phyloP scores from a whole-genome alignment of 768 basidiomycete genomes.

The Auricularia auricula-judae region DNA sequence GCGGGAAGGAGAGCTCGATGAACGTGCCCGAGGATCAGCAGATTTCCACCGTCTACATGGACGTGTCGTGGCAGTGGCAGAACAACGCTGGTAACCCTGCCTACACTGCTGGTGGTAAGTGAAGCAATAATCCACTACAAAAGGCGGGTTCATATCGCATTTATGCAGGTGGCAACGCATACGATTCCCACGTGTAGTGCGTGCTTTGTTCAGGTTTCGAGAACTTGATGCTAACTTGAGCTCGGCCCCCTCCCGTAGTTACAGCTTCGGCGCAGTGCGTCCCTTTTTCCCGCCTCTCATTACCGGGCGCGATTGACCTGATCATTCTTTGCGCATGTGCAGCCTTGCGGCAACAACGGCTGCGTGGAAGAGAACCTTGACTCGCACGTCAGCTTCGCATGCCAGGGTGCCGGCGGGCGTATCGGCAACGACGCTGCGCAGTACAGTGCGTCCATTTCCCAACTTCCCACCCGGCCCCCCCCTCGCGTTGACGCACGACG shows the following conservation, averaged over 20 bases:
- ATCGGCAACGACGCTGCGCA: not conserved
- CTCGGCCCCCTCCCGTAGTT: not conserved
- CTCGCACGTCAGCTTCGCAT: not conserved
- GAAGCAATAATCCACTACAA: too few relatives aligned
- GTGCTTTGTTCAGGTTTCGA: not conserved
- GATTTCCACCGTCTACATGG: not conserved
- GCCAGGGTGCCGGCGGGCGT: not conserved
- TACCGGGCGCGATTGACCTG: too few relatives aligned
- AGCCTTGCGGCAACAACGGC: not conserved
- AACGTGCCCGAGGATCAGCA: not conserved
- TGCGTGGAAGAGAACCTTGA: not conserved
- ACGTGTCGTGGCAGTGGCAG: not conserved
- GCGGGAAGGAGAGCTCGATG: not conserved
- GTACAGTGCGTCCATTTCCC: not conserved
- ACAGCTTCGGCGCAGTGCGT: not conserved
- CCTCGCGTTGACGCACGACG: not conserved
- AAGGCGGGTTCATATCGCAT: too few relatives aligned
- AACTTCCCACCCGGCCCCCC: not conserved
- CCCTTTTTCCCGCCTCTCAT: too few relatives aligned
- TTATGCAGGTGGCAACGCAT: not conserved
- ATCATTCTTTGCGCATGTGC: too few relatives aligned
- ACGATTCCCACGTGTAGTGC: not conserved
- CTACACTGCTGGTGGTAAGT: not conserved
- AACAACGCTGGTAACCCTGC: not conserved
- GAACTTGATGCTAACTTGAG: too few relatives aligned